phyloP scores from a whole-genome alignment of 2,329 filamentous ascomycete species.

The Colletotrichum sp. region DNA sequence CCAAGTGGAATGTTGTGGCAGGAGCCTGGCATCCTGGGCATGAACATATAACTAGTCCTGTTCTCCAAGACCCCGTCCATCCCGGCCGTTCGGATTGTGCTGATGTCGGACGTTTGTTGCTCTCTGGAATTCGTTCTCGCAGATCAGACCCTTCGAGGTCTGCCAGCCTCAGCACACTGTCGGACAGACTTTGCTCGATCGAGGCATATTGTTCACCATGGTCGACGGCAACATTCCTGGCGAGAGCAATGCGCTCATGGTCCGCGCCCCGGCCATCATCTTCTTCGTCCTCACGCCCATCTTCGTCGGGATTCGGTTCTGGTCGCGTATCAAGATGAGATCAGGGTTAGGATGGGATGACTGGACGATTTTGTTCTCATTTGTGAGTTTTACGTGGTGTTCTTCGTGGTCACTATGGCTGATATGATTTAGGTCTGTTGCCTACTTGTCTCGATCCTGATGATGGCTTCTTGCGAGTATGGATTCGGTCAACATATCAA shows the following conservation, averaged over 20 bases:
- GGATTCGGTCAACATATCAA: constrained; percentile 48
- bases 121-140: background rate
- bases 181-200: background rate
- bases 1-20: background rate
- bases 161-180: background rate
- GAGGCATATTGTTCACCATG: constrained; percentile 20
- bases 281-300: constrained; percentile 48
- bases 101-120: background rate
- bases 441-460: constrained; percentile 38
- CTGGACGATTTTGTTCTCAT: constrained; percentile 45
- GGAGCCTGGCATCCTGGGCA: background rate
- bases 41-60: constrained; percentile 10
- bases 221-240: constrained; percentile 32
- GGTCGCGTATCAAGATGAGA: constrained; percentile 40
- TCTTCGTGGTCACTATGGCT: background rate
- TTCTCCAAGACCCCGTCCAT: background rate
- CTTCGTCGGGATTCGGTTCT: constrained; percentile 43
- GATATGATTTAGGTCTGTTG: constrained; percentile 35
- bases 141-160: background rate
- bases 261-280: constrained; percentile 42
- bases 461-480: constrained; percentile 44
- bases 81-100: background rate
- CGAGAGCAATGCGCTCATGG: constrained; percentile 41
- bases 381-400: constrained; percentile 30
- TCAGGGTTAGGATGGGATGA: constrained; percentile 46